Evolutionary conservation across 1,139 yeast species (phyloP).

Genomic region (Protomyces macrosporus): DNA sequence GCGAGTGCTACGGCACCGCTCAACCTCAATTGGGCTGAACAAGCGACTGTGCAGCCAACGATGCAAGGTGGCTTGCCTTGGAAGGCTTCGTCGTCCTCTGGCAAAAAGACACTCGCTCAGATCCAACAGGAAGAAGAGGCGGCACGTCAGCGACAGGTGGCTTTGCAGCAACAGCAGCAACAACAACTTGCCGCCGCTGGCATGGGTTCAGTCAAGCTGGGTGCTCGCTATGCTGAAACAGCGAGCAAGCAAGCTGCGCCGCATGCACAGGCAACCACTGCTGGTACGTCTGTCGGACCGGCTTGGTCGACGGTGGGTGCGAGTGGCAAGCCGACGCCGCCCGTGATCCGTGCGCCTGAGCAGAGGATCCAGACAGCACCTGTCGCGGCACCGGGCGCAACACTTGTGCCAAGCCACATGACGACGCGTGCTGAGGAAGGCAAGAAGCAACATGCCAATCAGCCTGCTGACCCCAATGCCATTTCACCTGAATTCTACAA

Average conservation of each 20-base stretch:
- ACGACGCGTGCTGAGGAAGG: no score
- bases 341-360: slow-evolving; percentile 40
- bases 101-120: slow-evolving; percentile 46
- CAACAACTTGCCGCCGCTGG: slow-evolving; percentile 38
- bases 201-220: slow-evolving; percentile 20
- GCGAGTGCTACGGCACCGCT: not conserved
- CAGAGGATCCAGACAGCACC: slow-evolving; percentile 29
- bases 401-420: not conserved
- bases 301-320: slow-evolving; percentile 26
- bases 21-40: slow-evolving; percentile 18
- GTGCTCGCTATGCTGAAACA: slow-evolving; percentile 30
- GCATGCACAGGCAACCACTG: not conserved
- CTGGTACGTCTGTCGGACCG: not conserved
- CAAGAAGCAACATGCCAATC: slow-evolving; percentile 1
- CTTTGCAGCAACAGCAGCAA: slow-evolving; percentile 29
- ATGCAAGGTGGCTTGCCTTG: slow-evolving; percentile 3
- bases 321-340: slow-evolving; percentile 28
- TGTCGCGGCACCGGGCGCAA: slow-evolving; percentile 7
- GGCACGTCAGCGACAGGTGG: slow-evolving; percentile 28
- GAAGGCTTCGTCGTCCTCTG: slow-evolving; percentile 34
- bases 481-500: slow-evolving; percentile 54
- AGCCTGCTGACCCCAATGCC: slow-evolving; percentile 32
- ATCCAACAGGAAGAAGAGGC: slow-evolving; percentile 49
- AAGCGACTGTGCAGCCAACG: not conserved
- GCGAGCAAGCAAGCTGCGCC: slow-evolving; percentile 24